These are phyloP conservation scores for Xylariaceae sp. DNA, from an alignment of 2,329 filamentous ascomycete genomes.

Conservation along the genomic window DNA sequence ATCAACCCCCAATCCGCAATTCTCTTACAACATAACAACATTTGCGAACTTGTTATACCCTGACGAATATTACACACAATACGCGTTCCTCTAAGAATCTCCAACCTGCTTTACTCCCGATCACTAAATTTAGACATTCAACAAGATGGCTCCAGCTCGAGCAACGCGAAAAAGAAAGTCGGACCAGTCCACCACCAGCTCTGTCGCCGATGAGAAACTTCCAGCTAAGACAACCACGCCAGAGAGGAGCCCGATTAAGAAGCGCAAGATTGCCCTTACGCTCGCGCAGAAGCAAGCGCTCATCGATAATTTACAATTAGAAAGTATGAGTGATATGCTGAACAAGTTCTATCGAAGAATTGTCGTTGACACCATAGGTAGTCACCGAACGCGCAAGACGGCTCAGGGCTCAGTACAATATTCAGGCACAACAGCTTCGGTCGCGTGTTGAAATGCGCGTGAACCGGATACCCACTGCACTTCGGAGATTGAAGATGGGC, in stretches of 20 bases:
- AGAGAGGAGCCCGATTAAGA: constrained; percentile 64
- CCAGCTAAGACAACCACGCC: constrained; percentile 44
- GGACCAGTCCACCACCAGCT: constrained; percentile 38
- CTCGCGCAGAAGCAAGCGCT: constrained; percentile 80
- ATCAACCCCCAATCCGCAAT: constrained; percentile 15
- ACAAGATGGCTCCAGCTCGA: constrained; percentile 38
- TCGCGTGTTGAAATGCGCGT: constrained; percentile 90
- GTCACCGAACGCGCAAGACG: constrained; percentile 62
- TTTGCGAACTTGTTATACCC: constrained; percentile 15
- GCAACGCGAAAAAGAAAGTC: constrained; percentile 48
- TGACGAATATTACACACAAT: constrained; percentile 3
- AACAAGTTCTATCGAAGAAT: not conserved
- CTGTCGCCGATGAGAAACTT: constrained; percentile 29
- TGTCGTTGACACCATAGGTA: constrained; percentile 25
- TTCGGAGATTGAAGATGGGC: constrained; percentile 80
- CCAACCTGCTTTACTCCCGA: constrained; percentile 5
- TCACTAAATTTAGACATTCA: constrained; percentile 38
- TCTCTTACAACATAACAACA: constrained; percentile 11
- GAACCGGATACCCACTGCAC: constrained; percentile 81
- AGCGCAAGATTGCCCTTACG: constrained; percentile 63
- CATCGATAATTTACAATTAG: constrained; percentile 86
- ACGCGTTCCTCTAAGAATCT: constrained; percentile 17
- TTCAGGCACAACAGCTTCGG: constrained; percentile 83
- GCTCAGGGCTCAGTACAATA: constrained; percentile 83
- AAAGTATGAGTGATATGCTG: constrained; percentile 61